phyloP scores from a whole-genome alignment of 148 eudicot species.

The Silene conica region DNA sequence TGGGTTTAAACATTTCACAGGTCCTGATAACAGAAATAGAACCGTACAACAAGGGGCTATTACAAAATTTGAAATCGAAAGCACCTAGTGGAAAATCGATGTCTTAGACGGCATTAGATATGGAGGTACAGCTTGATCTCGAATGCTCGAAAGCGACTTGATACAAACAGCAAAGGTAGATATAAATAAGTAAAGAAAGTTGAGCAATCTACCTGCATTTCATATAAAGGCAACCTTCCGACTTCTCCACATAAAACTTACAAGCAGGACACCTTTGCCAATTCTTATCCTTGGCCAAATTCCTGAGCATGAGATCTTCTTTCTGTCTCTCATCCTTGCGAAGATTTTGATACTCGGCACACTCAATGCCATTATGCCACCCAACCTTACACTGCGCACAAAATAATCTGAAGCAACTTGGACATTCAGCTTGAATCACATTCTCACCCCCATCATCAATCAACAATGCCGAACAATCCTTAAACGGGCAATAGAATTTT shows the following conservation, averaged over 20 bases:
- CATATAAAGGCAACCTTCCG: constrained; percentile 53
- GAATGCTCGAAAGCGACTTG: background rate
- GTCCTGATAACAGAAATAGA: too few relatives aligned
- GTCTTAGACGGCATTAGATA: background rate
- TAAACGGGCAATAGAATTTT: constrained; percentile 49
- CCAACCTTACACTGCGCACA: constrained; percentile 60
- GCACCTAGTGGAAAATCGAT: too few relatives aligned
- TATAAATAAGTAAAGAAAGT: background rate
- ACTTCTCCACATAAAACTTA: constrained; percentile 52
- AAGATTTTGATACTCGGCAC: constrained; percentile 44
- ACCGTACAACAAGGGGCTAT: too few relatives aligned
- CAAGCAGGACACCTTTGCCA: constrained; percentile 73
- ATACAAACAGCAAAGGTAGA: background rate
- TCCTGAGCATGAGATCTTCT: constrained; percentile 51
- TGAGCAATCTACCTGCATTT: constrained; percentile 45
- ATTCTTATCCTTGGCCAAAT: constrained; percentile 49
- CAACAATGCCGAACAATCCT: constrained; percentile 49
- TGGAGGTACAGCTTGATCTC: background rate
- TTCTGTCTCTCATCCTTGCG: constrained; percentile 41
- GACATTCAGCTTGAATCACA: constrained; percentile 45
- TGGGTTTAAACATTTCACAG: too few relatives aligned
- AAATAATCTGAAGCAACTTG: constrained; percentile 45
- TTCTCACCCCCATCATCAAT: constrained; percentile 32
- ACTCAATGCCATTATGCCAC: constrained; percentile 55
- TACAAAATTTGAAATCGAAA: too few relatives aligned